A percentile compares a stretch with the other conserved stretches of the same genome.
Evolutionary conservation across 331 rosid species (phyloP).

Genomic region (Quercus tomentella): DNA sequence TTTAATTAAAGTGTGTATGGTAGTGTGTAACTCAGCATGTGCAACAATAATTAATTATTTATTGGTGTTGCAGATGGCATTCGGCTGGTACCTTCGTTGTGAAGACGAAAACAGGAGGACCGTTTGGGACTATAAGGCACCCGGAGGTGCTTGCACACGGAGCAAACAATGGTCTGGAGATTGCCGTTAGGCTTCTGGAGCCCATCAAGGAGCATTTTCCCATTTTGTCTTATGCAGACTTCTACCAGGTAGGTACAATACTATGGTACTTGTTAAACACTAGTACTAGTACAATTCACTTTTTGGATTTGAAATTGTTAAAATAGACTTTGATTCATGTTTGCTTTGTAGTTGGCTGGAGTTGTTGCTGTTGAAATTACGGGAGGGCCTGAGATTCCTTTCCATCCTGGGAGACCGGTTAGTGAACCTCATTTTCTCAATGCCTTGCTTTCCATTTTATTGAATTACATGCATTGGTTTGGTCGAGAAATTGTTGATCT

Average conservation of each 20-base stretch:
- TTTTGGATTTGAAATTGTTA: background rate
- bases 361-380: conserved; percentile 58
- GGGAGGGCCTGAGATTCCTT: conserved; percentile 57
- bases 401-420: conserved; percentile 49
- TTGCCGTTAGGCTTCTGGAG: conserved; percentile 46
- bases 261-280: no score
- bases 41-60: background rate
- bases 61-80: conserved; percentile 49
- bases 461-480: no score
- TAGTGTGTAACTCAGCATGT: no score
- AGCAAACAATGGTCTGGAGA: conserved; percentile 62
- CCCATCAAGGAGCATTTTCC: conserved; percentile 52
- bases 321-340: background rate
- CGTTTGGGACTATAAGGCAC: conserved; percentile 58
- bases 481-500: no score
- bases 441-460: no score
- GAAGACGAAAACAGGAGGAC: conserved; percentile 50
- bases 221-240: conserved; percentile 49
- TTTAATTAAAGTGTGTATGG: no score
- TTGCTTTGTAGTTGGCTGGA: conserved; percentile 46
- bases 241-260: conserved; percentile 37
- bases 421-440: background rate
- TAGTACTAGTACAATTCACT: background rate
- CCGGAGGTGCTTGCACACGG: conserved; percentile 48
- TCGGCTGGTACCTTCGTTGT: conserved; percentile 60